Base-by-base conservation (phyloP, 1,139 yeast species). In the Yamadazyma oceani region DNA sequence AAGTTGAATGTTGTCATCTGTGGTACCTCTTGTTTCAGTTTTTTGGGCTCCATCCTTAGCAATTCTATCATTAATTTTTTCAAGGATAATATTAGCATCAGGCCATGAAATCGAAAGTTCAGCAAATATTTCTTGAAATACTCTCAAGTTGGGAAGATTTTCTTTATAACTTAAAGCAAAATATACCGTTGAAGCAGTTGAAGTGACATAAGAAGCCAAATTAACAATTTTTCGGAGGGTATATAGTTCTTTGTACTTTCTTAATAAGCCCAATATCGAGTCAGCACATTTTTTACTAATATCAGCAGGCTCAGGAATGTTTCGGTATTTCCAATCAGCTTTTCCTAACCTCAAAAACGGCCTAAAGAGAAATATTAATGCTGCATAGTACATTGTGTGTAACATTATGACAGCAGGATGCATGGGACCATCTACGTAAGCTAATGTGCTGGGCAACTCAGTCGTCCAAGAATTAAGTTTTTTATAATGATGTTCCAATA, bases 381-480 rank as follows among this genome's bases (percentile, higher is more conserved):
- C 32, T 2, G 48, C 32, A 37, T 42, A 35, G 24, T 42, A 44
- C 46, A 44, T 42, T 5, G 45, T 38, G 29, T 42, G 46, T 10
- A 44, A 25, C 46, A 44, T 42, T 10, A 44, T 40, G 10, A 42
- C 43, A 4, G 44, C 43, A n/a, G 48, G 48, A 25, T 44, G 44
- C 32, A 37, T 22, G 6, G 12, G 30, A 16, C 28, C 32, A 14
- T 38, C 33, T 14, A 19, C 14, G 12, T 25, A 31, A 16, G 26
- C 32, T 5, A 43, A 31, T n/a, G 21, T 15, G 13, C 21, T 11
- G 11, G 46, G 46, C 11, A 42, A 34, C 13, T 27, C 24, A 5
- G 21, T 22, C 15, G 27, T 26, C 46, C 44, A 42, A 15, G 15
- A 26, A 17, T 27, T 16, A 9, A 44, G 27, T 21, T 26, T 29